phyloP scores from a whole-genome alignment of 805 yeast genomes.

The Sugiyamaella lignohabitans region DNA sequence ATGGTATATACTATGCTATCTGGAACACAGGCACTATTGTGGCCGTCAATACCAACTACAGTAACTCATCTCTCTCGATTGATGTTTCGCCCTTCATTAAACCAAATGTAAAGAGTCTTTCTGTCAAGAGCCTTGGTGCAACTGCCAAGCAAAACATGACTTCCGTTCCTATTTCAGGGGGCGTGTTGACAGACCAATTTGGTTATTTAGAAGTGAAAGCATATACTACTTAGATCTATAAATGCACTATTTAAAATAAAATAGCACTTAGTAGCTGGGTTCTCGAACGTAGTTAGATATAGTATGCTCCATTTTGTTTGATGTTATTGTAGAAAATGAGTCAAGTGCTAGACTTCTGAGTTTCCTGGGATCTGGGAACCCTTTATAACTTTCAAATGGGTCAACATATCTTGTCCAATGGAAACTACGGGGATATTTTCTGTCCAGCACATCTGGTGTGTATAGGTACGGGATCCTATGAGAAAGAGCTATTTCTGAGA shows the following conservation, averaged over 20 bases:
- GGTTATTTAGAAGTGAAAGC: slow-evolving; percentile 1
- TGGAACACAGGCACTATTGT: slow-evolving; percentile 11
- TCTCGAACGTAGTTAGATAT: not conserved
- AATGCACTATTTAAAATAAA: not conserved
- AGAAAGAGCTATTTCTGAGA: not conserved
- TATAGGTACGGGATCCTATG: not conserved
- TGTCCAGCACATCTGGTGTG: slow-evolving; percentile 1
- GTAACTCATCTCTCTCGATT: not conserved
- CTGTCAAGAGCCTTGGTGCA: not conserved
- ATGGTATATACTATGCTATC: slow-evolving; percentile 10
- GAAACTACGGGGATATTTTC: not conserved
- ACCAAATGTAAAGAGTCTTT: not conserved
- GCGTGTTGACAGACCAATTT: not conserved
- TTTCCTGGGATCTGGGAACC: not conserved
- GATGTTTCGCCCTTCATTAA: not conserved
- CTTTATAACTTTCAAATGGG: not conserved
- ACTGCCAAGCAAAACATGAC: not conserved
- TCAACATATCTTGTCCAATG: not conserved
- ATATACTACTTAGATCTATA: not conserved
- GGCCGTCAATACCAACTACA: slow-evolving; percentile 9
- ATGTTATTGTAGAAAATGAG: not conserved
- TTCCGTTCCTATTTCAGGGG: not conserved
- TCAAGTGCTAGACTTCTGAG: not conserved
- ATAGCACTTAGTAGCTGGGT: not conserved
- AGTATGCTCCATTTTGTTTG: not conserved